A percentile compares a stretch with the other conserved stretches of the same genome.
Evolutionary conservation across 306 rosid species (phyloP).

Genomic region (Vicia sativa): DNA sequence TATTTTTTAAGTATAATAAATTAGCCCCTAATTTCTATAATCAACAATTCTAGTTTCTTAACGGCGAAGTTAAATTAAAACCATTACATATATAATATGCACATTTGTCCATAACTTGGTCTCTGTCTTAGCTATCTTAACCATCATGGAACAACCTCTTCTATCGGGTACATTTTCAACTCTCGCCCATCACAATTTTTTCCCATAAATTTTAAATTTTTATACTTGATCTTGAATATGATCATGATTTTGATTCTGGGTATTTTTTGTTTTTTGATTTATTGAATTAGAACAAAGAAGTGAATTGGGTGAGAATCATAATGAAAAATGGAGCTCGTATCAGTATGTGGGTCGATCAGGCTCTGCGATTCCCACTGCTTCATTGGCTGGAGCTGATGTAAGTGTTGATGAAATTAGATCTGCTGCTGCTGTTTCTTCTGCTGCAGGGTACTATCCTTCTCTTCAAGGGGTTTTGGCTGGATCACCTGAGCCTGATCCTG

Average conservation of each 20-base stretch:
- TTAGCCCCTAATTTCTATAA: constrained; percentile 26
- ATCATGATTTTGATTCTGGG: constrained; percentile 37
- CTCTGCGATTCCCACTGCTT: constrained; percentile 63
- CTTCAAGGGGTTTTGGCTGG: constrained; percentile 71
- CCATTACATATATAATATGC: constrained; percentile 34
- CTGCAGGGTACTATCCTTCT: constrained; percentile 74
- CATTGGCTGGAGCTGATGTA: constrained; percentile 70
- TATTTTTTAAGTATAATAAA: no score
- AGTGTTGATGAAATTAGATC: constrained; percentile 92
- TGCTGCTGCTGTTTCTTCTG: constrained; percentile 64
- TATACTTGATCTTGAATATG: background rate
- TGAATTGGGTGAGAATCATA: constrained; percentile 57
- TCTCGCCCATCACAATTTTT: background rate
- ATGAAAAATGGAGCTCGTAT: constrained; percentile 69
- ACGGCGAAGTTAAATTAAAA: constrained; percentile 36
- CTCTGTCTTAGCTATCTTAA: background rate
- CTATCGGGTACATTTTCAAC: constrained; percentile 59
- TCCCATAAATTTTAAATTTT: background rate
- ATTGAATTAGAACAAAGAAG: constrained; percentile 51
- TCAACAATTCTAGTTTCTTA: constrained; percentile 44
- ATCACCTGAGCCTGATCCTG: constrained; percentile 62
- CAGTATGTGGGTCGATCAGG: constrained; percentile 70
- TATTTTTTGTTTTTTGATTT: background rate
- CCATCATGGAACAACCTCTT: constrained; percentile 73
- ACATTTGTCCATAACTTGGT: background rate